Evolutionary conservation across 1,284 basidiomycete genomes (phyloP), one percentile per base, ranked within the genome.

Genomic region (Rhizoctonia solani): DNA sequence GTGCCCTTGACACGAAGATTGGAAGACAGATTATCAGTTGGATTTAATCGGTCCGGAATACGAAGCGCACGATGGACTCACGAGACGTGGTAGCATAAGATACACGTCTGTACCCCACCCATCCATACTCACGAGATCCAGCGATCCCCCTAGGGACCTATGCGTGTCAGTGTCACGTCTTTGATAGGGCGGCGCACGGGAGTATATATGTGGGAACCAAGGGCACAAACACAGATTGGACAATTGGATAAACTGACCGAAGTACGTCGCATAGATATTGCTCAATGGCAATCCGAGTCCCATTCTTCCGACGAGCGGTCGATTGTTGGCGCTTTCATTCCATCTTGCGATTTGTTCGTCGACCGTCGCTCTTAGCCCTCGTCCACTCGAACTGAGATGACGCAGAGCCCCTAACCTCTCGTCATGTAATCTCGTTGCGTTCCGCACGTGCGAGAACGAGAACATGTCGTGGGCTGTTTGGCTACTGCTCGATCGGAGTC

Each of bases 21-120:
- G 21, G 19, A 47, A 41, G 32, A 11, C 32, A 52, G 16, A 11
- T 32, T 2, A 49, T 54, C 11, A 6, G 46, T 46, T 50, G 4
- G 14, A 23, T 25, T 29, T 11, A 11, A 16, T 23, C n/a, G 37
- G 34, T 23, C 65, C 34, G 37, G 16, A 30, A 23, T 68, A 54
- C 44, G 47, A 55, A 30, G 37, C 58, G 47, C 61, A 69, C 59
- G 44, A 34, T 55, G 44, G 9, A 78, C 86, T 78, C 72, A 90
- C 92, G 73, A 94, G 79, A 77, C 88, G 93, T 1, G 92, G 92
- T 54, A 94, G 79, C 23, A 89, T 82, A 53, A 94, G 73, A 77
- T 89, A 93, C 19, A 88, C 89, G 74, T 93, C 92, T 4, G 90
- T 92, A 89, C 90, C 90, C 84, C 88, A 92, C 66, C 91, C 90